Base-by-base conservation (phyloP, 1,139 yeast genomes). In the Citeromyces siamensis region DNA sequence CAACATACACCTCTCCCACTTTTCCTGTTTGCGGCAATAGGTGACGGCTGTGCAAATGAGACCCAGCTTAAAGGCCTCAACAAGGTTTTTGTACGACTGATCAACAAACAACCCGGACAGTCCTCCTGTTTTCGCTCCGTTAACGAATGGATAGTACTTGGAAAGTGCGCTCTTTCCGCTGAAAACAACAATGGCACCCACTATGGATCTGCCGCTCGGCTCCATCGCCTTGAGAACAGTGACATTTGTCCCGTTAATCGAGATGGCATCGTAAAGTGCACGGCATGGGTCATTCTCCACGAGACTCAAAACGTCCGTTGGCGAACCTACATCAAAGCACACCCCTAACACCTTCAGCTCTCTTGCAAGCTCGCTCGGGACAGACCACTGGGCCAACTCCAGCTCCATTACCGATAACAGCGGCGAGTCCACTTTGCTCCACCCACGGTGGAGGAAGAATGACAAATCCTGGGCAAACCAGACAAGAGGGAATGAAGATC, bases 261-360 rank as follows among this genome's bases (percentile, higher is more conserved):
- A 33, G 14, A 44, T 42, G 35, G 46, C 51, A 12, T 39, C 34
- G 39, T 60, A 60, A 12, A 60, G 45, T n/a, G 48, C 53, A 18
- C 51, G 42, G 16, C 58, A 55, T 19, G 40, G 27, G 2, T 45
- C 41, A 19, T 49, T 44, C 19, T 37, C 38, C 12, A 73, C 58
- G 21, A 68, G 50, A 12, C 56, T 55, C 48, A 61, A 51, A 37
- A 68, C 51, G 41, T 64, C 64, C 9, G 55, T 56, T 3, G 64
- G 55, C 36, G 50, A 60, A 47, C 78, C 69, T 16, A 73, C 62
- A 49, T 72, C 78, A 53, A 72, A 73, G 41, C 74, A 56, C 20
- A 71, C 72, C 2, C 80, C 80, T 22, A 73, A 75, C 41, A 72
- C 69, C 60, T 70, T 73, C 42, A 74, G 59, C 45, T 74, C 78